A percentile compares a stretch with the other conserved stretches of the same genome.
Conservation (phyloP, 257 asterid genomes). For the Plectranthus barbatus region DNA sequence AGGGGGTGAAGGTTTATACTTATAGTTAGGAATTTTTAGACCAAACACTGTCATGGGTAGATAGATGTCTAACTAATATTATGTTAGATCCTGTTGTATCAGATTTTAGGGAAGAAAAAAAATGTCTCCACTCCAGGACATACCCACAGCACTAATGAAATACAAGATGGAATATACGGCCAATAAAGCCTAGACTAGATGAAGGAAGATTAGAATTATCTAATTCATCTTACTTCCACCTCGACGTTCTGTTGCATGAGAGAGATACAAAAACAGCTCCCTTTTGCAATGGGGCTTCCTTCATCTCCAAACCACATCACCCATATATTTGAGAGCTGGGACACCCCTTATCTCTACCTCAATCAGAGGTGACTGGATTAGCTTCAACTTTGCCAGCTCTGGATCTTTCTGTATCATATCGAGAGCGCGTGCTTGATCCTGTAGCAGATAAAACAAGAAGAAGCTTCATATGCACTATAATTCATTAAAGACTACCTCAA, state of each 20-base stretch:
- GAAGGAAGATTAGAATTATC: neutral
- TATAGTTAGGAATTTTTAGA: neutral
- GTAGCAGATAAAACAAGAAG: constrained; percentile 1
- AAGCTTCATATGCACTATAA: neutral
- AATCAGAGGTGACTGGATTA: constrained; percentile 42
- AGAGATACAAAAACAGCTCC: neutral
- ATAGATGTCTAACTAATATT: too few relatives aligned
- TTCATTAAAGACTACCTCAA: too few relatives aligned
- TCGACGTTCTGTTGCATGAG: too few relatives aligned
- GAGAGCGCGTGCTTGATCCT: constrained; percentile 67
- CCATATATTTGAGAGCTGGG: constrained; percentile 62
- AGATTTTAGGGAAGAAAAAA: too few relatives aligned
- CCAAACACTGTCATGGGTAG: neutral
- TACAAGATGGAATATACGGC: too few relatives aligned
- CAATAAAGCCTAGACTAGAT: neutral
- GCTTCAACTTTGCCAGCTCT: constrained; percentile 34
- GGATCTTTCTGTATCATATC: constrained; percentile 46
- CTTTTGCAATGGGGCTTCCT: constrained; percentile 11
- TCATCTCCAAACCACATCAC: constrained; percentile 60
- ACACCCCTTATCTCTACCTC: constrained; percentile 71
- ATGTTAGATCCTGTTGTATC: too few relatives aligned
- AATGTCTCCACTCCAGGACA: too few relatives aligned
- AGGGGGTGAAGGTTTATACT: neutral
- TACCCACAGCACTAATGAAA: too few relatives aligned
- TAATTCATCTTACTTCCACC: too few relatives aligned